These are phyloP conservation scores for Cyclospora cayetanensis DNA, from an alignment of 169 alveolate species.

Conservation along the genomic window DNA sequence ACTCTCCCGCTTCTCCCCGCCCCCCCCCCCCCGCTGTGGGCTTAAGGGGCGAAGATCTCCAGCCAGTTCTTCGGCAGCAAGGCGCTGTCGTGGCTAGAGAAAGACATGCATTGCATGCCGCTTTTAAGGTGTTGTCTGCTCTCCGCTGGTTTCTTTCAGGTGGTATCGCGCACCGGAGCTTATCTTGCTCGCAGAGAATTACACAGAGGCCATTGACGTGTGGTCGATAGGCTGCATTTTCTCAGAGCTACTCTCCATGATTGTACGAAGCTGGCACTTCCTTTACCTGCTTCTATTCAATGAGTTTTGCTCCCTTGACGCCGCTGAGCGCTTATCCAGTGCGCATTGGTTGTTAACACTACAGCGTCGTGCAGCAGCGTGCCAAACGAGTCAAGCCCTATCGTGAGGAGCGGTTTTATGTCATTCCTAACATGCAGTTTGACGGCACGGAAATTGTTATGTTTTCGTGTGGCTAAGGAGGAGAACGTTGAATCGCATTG, in stretches of 20 bases:
- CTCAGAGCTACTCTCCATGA: constrained; percentile 94
- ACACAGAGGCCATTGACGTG: constrained; percentile 98
- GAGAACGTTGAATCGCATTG: constrained; percentile 93
- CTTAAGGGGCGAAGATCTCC: too few species aligned
- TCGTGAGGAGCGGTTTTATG: background rate
- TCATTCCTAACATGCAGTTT: background rate
- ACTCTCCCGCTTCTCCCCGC: too few species aligned
- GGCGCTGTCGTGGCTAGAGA: background rate
- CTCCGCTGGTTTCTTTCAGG: constrained; percentile 72
- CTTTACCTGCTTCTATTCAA: background rate
- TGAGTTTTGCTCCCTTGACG: too few species aligned
- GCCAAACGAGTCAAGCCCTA: too few species aligned
- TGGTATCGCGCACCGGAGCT: constrained; percentile 99
- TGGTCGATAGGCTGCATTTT: constrained; percentile 99
- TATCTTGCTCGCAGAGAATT: constrained; percentile 95
- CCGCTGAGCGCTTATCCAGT: too few species aligned
- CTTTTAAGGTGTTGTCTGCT: background rate
- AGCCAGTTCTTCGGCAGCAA: too few species aligned
- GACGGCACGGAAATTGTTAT: background rate
- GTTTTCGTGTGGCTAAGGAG: constrained; percentile 82
- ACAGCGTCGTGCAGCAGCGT: too few species aligned
- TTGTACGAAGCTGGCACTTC: constrained; percentile 66
- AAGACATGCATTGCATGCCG: background rate
- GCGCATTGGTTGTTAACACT: too few species aligned
- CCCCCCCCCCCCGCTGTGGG: too few species aligned